Base-by-base conservation (phyloP, 2,329 filamentous ascomycete species). In the Ophiosphaerella herpotricha region DNA sequence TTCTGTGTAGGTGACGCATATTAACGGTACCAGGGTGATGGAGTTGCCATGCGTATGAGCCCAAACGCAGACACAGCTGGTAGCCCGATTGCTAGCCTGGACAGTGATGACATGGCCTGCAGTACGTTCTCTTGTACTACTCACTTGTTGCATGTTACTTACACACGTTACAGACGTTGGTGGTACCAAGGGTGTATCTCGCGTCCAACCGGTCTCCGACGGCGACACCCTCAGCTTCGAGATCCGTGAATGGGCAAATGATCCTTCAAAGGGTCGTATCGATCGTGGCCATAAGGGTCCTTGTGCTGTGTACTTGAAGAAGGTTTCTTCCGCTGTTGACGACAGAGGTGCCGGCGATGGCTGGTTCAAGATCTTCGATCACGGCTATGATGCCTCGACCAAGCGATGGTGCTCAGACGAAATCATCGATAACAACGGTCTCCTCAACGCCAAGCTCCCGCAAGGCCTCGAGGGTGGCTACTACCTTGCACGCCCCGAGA, bases 281-380 rank as follows among this genome's bases (percentile, higher is more conserved):
- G 86, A 87, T 65, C 63, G 66, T 11, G 81, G 79, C 31, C 86
- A 87, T 72, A 80, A 83, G 67, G 88, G 88, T 0, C 86, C 88
- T 41, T 89, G 87, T 64, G 82, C 87, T 24, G 82, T 91, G 21
- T 91, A 91, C 72, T 77, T 90, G 74, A 91, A 91, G 76, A 83
- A 84, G 63, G 82, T 90, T 1, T 72, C 77, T 56, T 78, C 84
- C 49, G 83, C 85, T 50, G 74, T 72, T 43, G 70, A 81, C 11
- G 84, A 84, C 42, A 50, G 53, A 21, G 75, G 67, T 58, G 54
- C 79, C 21, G 87, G 88, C 4, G 74, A 78, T 43, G 88, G 88
- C 34, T 92, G 88, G 89, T 89, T 91, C 80, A 91, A 91, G 79
- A 82, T 91, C 66, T 90, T 81, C 78, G 82, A 89, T 50, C 80